These are phyloP conservation scores for Haplosporangium gracile DNA, from an alignment of 192 early-diverging fungal species.

Conservation along the genomic window DNA sequence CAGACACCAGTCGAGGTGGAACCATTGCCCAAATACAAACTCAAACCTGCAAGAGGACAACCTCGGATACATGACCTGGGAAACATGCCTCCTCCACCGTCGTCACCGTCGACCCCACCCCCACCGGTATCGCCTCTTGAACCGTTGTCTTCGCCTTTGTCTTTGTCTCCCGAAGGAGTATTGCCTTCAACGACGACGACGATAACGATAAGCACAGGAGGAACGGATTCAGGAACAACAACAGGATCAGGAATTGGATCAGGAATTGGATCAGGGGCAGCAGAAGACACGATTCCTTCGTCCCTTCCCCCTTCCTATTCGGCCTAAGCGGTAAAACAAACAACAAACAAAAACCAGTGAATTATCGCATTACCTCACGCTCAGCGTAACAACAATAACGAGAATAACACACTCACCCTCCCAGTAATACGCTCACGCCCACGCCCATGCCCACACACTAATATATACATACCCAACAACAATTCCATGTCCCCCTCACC, in stretches of 20 bases:
- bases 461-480: not conserved
- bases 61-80: constrained; percentile 24
- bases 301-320: constrained; percentile 1
- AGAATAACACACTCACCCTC: not conserved
- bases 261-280: not conserved
- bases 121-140: not conserved
- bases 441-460: not conserved
- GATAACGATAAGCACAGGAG: not conserved
- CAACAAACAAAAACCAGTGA: not conserved
- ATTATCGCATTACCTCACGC: not conserved
- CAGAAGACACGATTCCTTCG: not conserved
- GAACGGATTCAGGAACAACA: not conserved
- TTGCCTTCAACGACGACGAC: not conserved
- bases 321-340: not conserved
- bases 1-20: constrained; percentile 30
- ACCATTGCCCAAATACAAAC: constrained; percentile 27
- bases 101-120: not conserved
- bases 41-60: constrained; percentile 15
- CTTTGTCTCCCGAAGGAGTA: not conserved
- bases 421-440: not conserved
- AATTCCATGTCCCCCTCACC: not conserved
- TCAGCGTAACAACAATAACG: not conserved
- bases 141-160: not conserved
- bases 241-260: not conserved
- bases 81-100: not conserved